Evolutionary conservation across 2,329 filamentous ascomycete species (phyloP).

Genomic region (Corynespora cassiicola): DNA sequence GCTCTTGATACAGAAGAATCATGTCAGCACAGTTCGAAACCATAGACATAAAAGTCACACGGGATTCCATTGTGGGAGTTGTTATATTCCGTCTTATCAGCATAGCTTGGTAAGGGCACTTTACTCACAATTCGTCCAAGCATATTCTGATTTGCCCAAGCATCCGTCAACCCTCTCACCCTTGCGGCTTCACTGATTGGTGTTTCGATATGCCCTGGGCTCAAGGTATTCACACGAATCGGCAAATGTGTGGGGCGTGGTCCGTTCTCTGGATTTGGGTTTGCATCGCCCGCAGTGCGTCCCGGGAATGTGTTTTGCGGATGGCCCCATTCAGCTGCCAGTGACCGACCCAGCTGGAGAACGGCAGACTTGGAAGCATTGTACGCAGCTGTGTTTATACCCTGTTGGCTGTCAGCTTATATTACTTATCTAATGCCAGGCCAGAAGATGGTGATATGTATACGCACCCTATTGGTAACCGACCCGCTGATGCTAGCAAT

Average conservation of each 20-base stretch:
- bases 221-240: conserved; percentile 61
- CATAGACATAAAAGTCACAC: too few relatives aligned
- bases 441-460: too few relatives aligned
- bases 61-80: too few relatives aligned
- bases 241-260: conserved; percentile 34
- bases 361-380: conserved; percentile 63
- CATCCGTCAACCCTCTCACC: conserved; percentile 34
- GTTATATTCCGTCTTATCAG: too few relatives aligned
- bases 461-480: conserved; percentile 35
- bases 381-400: conserved; percentile 54
- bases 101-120: too few relatives aligned
- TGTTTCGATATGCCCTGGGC: conserved; percentile 62
- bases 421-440: not conserved
- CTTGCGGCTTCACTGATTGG: conserved; percentile 37
- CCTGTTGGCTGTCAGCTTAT: conserved; percentile 20
- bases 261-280: conserved; percentile 18
- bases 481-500: conserved; percentile 47
- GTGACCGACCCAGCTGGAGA: conserved; percentile 57
- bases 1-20: too few relatives aligned
- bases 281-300: conserved; percentile 24
- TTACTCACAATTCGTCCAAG: conserved; percentile 39
- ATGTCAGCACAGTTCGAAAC: too few relatives aligned
- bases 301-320: conserved; percentile 49
- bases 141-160: conserved; percentile 42
- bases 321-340: conserved; percentile 58